These are phyloP conservation scores for Guyanaporus albipodus DNA, from an alignment of 768 basidiomycete genomes.

Conservation along the genomic window DNA sequence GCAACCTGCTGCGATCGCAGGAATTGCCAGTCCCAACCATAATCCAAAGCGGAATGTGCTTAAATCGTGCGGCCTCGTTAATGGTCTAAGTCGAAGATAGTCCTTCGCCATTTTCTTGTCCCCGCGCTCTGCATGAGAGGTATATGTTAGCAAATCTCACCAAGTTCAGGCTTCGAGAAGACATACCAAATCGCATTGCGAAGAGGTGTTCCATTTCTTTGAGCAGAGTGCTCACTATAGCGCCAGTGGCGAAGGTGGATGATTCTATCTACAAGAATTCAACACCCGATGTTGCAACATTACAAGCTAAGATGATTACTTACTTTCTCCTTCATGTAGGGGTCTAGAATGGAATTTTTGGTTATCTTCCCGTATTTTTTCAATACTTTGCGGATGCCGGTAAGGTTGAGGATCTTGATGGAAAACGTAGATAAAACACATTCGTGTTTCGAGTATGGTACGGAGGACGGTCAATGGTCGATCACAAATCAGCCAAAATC, in stretches of 20 bases:
- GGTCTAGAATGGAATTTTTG: conserved; percentile 58
- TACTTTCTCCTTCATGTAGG: conserved; percentile 82
- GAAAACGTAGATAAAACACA: neutral
- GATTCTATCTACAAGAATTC: conserved; percentile 52
- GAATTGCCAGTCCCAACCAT: conserved; percentile 66
- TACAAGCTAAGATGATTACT: neutral
- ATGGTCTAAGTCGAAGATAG: conserved; percentile 53
- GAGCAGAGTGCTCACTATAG: conserved; percentile 61
- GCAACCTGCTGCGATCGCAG: conserved; percentile 62
- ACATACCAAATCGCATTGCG: conserved; percentile 71
- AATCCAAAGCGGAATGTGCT: conserved; percentile 74
- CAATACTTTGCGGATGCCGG: conserved; percentile 83
- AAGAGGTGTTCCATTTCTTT: conserved; percentile 74
- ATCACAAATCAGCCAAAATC: neutral
- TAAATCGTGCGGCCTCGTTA: conserved; percentile 58
- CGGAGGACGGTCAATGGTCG: neutral
- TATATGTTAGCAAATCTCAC: neutral
- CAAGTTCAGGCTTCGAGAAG: neutral
- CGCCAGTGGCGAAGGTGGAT: conserved; percentile 62
- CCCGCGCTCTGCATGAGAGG: conserved; percentile 46
- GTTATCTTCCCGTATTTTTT: conserved; percentile 86
- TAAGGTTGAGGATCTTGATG: conserved; percentile 73
- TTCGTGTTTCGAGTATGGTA: neutral
- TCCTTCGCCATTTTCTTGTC: conserved; percentile 74
- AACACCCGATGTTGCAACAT: neutral